Base-by-base conservation (phyloP, 129 eudicot genomes). In the Flaveria ramosissima region DNA sequence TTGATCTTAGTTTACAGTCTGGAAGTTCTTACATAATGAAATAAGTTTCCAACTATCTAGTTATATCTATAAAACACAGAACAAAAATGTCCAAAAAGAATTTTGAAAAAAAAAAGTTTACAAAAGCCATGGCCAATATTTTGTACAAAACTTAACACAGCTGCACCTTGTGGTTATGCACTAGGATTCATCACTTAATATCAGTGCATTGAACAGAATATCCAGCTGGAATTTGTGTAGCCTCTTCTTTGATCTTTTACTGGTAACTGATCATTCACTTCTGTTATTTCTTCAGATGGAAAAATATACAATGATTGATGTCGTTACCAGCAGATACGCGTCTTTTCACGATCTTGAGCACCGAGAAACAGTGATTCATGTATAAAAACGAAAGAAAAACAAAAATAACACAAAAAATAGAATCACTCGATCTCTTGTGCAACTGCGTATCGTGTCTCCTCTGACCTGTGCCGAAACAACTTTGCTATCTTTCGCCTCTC, bases 401-500 rank as follows among this genome's bases (percentile, higher is more conserved):
- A 45, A 45, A 45, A 57, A 46, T 15, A 15, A 6, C 45, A 69
- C 32, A n/a, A 48, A 81, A 48, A 39, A 52, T 50, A 21, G 27
- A 78, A 75, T 86, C 84, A 95, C 83, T 88, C 89, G 2, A 76
- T 45, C 70, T 80, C 84, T 45, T 73, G 86, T 47, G 74, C 90
- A 67, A 79, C 72, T 4, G 74, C 50, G 46, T 59, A 60, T 80
- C 92, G 90, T 47, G 74, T 84, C 81, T 91, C 96, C 76, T 94
- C 99, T 51, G 89, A 67, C 77, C 99, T 86, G 87, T 95, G 99
- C 45, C 77, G 99, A 88, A 80, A 95, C 78, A 95, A 70, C 80
- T 95, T 95, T 1, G 99, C 99, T 71, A 91, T 86, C 80, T 86
- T 87, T 83, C 99, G 81, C 82, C 99, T 86, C 82, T 95, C 99